These are phyloP conservation scores for Entomortierella chlamydospora DNA, from an alignment of 192 early-diverging fungal genomes.

Conservation along the genomic window DNA sequence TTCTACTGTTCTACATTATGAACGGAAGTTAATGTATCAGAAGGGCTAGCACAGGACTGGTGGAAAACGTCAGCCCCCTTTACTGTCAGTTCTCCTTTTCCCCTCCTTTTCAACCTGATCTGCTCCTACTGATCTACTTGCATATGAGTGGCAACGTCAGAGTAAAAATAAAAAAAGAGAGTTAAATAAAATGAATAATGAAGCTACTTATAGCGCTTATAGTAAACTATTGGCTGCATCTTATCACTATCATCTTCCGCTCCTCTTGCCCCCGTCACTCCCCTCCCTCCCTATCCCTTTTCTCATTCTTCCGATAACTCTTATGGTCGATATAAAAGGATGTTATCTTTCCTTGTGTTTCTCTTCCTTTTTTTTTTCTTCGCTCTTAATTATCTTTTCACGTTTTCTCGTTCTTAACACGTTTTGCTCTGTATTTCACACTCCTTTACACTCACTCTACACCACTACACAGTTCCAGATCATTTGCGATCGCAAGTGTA, in stretches of 20 bases:
- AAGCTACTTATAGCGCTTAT: background rate
- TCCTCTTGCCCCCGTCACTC: background rate
- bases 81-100: too few relatives aligned
- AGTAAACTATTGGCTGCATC: background rate
- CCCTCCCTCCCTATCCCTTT: background rate
- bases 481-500: too few relatives aligned
- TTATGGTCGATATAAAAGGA: conserved; percentile 28
- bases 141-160: too few relatives aligned
- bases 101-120: too few relatives aligned
- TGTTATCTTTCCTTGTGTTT: conserved; percentile 58
- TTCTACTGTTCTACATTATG: too few relatives aligned
- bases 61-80: too few relatives aligned
- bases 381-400: conserved; percentile 21
- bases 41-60: too few relatives aligned
- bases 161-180: too few relatives aligned
- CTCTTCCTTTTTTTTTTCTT: conserved; percentile 7
- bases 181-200: background rate
- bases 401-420: conserved; percentile 13
- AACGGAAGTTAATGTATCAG: too few relatives aligned
- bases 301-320: background rate
- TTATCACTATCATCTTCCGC: background rate
- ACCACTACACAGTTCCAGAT: background rate
- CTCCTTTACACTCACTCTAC: background rate
- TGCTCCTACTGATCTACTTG: too few relatives aligned
- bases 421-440: background rate